Evolutionary conservation across 2,329 filamentous ascomycete species (phyloP), one percentile per base, ranked within the genome.

Genomic region (Colletotrichum liaoningense): DNA sequence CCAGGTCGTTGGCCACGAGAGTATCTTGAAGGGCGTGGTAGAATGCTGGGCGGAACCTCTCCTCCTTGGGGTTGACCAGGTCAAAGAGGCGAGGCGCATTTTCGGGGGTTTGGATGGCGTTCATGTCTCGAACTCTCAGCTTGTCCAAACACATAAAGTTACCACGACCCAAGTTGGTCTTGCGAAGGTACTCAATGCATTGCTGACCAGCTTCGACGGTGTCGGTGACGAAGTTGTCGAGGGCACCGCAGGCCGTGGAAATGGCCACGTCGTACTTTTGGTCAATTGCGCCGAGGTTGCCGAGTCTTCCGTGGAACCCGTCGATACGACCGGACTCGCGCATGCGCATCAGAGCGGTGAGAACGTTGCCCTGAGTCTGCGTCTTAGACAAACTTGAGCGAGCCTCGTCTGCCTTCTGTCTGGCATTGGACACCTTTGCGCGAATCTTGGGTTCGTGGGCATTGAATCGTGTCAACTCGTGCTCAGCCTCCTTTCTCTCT

Each of bases 101-200:
- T 82, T 99, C 97, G 0, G 97, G 97, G 0, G 97, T 99, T 72
- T 94, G 88, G 66, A 98, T 95, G 0, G 90, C 85, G 1, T 92
- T 92, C 77, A 98, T 85, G 78, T 98, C 94, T 65, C 94, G 91
- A 38, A 89, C 87, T 28, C 95, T 91, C 62, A 98, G 87, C 80
- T 96, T 95, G 82, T 99, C 95, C 19, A 99, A 88, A 77, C 97
- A 94, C 79, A 99, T 98, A 82, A 99, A 98, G 84, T 98, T 98
- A 73, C 95, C 97, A 78, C 97, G 92, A 14, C 97, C 97, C 4
- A 99, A 91, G 77, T 98, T 98, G 78, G 98, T 99, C 87, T 98
- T 99, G 69, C 97, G 92, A 14, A 99, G 88, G 79, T 99, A 97
- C 80, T 98, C 97, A 75, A 99, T 98, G 82, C 97, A 99, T 81